Evolutionary conservation across 2,329 filamentous ascomycete genomes (phyloP).

Genomic region (Fusarium agapanthi): DNA sequence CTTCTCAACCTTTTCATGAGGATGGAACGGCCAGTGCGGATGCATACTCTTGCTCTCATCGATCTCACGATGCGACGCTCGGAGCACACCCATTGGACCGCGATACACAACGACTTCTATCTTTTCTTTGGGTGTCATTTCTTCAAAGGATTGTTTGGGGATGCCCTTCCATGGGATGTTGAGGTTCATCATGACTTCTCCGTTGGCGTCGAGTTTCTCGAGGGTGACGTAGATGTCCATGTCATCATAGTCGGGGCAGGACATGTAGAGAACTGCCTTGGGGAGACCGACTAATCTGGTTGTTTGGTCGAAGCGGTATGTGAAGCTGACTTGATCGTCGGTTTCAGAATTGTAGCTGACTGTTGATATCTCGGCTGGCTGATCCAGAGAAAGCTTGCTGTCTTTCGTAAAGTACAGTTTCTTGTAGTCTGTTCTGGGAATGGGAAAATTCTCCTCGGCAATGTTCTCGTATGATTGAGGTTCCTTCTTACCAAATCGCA

Average conservation of each 20-base stretch:
- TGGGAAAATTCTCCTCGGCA: neutral
- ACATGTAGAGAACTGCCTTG: slow-evolving; percentile 7
- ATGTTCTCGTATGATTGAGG: slow-evolving; percentile 11
- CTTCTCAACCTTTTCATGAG: slow-evolving; percentile 4
- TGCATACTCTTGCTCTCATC: slow-evolving; percentile 20
- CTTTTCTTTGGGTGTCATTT: neutral
- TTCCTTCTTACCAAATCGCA: slow-evolving; percentile 2
- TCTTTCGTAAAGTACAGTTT: neutral
- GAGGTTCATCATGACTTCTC: slow-evolving; percentile 7
- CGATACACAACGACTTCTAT: slow-evolving; percentile 4
- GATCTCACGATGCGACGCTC: slow-evolving; percentile 5
- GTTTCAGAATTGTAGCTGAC: slow-evolving; percentile 4
- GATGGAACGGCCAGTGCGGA: slow-evolving; percentile 12
- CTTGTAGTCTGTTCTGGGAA: slow-evolving; percentile 1
- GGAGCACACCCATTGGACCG: neutral
- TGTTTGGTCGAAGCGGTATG: neutral
- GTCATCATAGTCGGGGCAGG: neutral
- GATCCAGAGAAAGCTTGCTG: fast-evolving
- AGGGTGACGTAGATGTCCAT: slow-evolving; percentile 11
- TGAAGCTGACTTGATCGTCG: neutral
- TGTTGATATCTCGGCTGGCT: fast-evolving
- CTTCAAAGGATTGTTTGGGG: neutral
- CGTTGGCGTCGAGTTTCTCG: neutral
- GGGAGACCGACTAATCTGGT: slow-evolving; percentile 9
- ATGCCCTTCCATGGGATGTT: slow-evolving; percentile 8